Evolutionary conservation across 2,329 filamentous ascomycete species (phyloP), one percentile per base, ranked within the genome.

Genomic region (Clonostachys chloroleuca): DNA sequence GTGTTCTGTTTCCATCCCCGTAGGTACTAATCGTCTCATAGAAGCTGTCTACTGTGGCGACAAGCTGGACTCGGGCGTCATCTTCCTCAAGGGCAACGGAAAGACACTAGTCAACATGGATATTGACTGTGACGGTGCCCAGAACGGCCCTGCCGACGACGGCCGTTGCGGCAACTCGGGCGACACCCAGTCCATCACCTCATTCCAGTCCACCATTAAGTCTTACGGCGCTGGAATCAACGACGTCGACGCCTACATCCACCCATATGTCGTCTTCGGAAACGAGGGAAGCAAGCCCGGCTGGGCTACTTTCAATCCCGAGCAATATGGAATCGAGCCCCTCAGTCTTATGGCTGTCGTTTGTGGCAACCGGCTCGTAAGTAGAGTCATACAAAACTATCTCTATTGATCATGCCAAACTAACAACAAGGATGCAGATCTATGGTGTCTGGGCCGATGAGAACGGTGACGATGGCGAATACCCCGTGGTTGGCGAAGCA

Each of bases 381-480:
- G 52, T 41, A 2, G 20, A 8, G 14, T 16, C 7, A 1, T 44
- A 24, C 34, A 6, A 39, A 13, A 35, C 6, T 6, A 30, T 10
- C 9, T 10, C 24, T 30, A 10, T 12, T 16, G 3, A 9, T 10
- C 9, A 30, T 4, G 24, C 1, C 3, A 10, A 30, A 30, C 9
- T 30, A 30, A 30, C 24, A 30, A 4, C 9, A 30, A 10, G 24
- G 24, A 3, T 30, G 24, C 18, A 77, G 72, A 66, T 73, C 52
- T 83, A 83, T 55, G 80, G 78, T 12, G 63, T 83, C 44, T 81
- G 74, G 75, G 78, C 75, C 20, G 76, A 81, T 55, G 74, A 69
- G 16, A 81, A 81, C 48, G 77, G 75, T 34, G 72, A 67, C 39
- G 68, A 70, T 43, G 64, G 67, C 5, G 50, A 30, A 16, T 20